phyloP scores from a whole-genome alignment of 768 basidiomycete genomes.

The Pisolithus tinctorius region DNA sequence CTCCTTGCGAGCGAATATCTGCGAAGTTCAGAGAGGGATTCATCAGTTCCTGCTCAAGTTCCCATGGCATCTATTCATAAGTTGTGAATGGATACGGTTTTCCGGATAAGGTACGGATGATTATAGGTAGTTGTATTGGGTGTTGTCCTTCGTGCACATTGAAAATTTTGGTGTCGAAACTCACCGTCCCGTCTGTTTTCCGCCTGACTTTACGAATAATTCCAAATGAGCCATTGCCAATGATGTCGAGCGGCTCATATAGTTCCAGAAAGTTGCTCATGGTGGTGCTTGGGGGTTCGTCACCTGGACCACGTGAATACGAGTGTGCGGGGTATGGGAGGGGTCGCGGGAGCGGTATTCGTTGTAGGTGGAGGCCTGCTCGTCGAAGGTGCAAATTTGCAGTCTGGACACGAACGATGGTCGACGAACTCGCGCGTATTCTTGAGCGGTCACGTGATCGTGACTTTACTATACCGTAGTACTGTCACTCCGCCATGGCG shows the following conservation, averaged over 20 bases:
- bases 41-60: not conserved
- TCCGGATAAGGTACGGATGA: not conserved
- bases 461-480: no score
- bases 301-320: not conserved
- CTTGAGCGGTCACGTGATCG: no score
- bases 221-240: constrained; percentile 96
- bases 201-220: constrained; percentile 92
- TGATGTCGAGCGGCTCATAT: constrained; percentile 85
- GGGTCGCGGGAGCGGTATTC: no score
- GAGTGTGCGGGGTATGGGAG: no score
- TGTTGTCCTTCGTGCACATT: not conserved
- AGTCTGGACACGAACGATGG: no score
- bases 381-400: no score
- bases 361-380: no score
- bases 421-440: no score
- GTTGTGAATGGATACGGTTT: not conserved
- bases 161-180: constrained; percentile 25
- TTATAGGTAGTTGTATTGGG: no score
- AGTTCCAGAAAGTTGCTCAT: constrained; percentile 51
- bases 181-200: constrained; percentile 74
- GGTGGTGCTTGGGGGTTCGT: constrained; percentile 3
- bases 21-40: not conserved
- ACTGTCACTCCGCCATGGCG: no score
- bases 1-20: constrained; percentile 90
- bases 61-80: not conserved